Base-by-base conservation (phyloP, 2,329 filamentous ascomycete genomes). In the Helicocarpus griseus region DNA sequence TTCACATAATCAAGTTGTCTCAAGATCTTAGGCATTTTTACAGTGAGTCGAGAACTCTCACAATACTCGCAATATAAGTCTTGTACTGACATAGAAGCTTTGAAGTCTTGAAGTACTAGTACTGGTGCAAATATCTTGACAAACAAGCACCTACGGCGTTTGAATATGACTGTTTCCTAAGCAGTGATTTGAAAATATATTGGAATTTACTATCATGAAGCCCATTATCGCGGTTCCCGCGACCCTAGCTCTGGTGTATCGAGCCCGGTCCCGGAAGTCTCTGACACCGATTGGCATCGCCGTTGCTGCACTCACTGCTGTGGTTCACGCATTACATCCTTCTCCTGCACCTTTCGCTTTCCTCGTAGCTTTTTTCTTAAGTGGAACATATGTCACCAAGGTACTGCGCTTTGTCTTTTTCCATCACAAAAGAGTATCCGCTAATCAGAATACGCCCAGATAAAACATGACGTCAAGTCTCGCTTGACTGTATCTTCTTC, bases 271-370 rank as follows among this genome's bases (percentile, higher is more conserved):
- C 44, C 83, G 82, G 60, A 85, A 87, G 51, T 90, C 85, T 22
- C 78, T 98, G 36, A 97, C 91, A 0, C 80, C 85, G 0, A 71
- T 77, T 5, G 91, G 90, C 54, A 80, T 95, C 59, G 59, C 85
- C 35, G 79, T 80, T 11, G 91, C 91, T 3, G 74, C 77, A 4
- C 61, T 85, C 40, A 95, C 90, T 3, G 90, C 89, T 3, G 67
- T 79, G 43, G 80, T 86, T 9, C 93, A 98, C 67, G 89, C 89
- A 14, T 72, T 90, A n/a, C 90, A 97, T 68, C 91, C 91, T 3
- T 96, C 89, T 85, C 87, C 87, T 54, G 74, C 90, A n/a, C 90
- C 89, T n/a, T 94, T 96, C 70, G 79, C 79, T 26, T 77, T 96
- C 9, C 77, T 97, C 1, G 79, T 80, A 47, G 79, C 89, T 33